Conservation (phyloP, 139 green algal genomes). For the Chlorella sp. region DNA sequence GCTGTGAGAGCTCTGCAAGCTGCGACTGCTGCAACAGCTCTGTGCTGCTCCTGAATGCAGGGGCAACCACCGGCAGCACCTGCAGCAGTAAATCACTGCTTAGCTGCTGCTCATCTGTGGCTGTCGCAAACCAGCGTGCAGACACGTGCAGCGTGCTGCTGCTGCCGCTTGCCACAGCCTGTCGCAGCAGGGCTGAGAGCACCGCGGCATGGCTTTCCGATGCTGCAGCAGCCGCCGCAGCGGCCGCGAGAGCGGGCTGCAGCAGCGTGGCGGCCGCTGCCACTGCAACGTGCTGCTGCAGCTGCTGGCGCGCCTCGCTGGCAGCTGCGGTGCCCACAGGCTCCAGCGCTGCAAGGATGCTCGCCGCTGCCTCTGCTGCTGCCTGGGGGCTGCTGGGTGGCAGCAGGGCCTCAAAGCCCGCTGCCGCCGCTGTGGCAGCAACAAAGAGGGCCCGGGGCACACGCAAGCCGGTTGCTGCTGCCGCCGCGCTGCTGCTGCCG, state of each 20-base stretch:
- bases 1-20: constrained; percentile 17
- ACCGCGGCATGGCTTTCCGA: not conserved
- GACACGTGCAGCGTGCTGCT: not conserved
- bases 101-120: not conserved
- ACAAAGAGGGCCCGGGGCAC: not conserved
- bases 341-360: constrained; percentile 9
- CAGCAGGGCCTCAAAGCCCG: constrained; percentile 16
- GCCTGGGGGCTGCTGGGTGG: not conserved
- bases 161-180: not conserved
- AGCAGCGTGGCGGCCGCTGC: not conserved
- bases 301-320: not conserved
- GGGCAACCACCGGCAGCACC: constrained; percentile 12
- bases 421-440: not conserved
- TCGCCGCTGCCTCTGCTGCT: not conserved
- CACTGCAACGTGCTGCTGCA: not conserved
- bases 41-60: constrained; percentile 8
- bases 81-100: not conserved
- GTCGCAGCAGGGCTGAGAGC: constrained; percentile 8
- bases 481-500: not conserved
- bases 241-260: not conserved
- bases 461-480: not conserved
- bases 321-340: not conserved
- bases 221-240: not conserved
- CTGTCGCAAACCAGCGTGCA: not conserved
- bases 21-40: constrained; percentile 15